These are phyloP conservation scores for Ceratocystis ficicola DNA, from an alignment of 2,329 filamentous ascomycete genomes.

Conservation along the genomic window DNA sequence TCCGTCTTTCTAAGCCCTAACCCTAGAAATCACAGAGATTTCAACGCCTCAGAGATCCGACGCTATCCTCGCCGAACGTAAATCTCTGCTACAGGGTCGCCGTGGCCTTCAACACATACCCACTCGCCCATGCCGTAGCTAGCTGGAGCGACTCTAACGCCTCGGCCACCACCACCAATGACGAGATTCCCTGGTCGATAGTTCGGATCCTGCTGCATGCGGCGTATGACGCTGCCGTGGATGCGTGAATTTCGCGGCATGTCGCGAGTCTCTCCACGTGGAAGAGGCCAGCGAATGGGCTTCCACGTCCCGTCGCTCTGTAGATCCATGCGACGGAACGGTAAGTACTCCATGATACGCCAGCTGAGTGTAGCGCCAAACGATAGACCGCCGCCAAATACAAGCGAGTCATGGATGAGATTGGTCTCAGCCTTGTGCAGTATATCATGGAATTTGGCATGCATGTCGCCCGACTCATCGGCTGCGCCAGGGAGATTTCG, in stretches of 20 bases:
- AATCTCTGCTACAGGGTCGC: constrained; percentile 57
- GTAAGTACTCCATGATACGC: constrained; percentile 72
- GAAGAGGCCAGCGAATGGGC: constrained; percentile 68
- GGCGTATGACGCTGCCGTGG: constrained; percentile 60
- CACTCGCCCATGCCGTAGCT: constrained; percentile 59
- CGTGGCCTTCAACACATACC: constrained; percentile 51
- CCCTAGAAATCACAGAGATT: not conserved
- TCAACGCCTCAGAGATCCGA: not conserved
- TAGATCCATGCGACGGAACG: constrained; percentile 70
- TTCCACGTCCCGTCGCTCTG: constrained; percentile 62
- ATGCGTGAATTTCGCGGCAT: constrained; percentile 58
- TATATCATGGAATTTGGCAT: constrained; percentile 41
- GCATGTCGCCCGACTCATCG: not conserved
- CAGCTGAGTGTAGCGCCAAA: constrained; percentile 49
- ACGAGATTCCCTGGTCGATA: constrained; percentile 74
- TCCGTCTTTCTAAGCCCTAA: not conserved
- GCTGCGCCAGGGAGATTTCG: no score
- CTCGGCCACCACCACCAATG: constrained; percentile 64
- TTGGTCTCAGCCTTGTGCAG: constrained; percentile 45
- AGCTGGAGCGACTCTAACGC: constrained; percentile 47
- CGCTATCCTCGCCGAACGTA: constrained; percentile 38
- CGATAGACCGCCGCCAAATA: constrained; percentile 49
- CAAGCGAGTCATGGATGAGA: constrained; percentile 57
- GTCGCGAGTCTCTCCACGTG: constrained; percentile 64
- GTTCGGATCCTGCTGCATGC: constrained; percentile 49